These are phyloP conservation scores for Penicillium sp. DNA, from an alignment of 2,329 filamentous ascomycete species.

Conservation along the genomic window DNA sequence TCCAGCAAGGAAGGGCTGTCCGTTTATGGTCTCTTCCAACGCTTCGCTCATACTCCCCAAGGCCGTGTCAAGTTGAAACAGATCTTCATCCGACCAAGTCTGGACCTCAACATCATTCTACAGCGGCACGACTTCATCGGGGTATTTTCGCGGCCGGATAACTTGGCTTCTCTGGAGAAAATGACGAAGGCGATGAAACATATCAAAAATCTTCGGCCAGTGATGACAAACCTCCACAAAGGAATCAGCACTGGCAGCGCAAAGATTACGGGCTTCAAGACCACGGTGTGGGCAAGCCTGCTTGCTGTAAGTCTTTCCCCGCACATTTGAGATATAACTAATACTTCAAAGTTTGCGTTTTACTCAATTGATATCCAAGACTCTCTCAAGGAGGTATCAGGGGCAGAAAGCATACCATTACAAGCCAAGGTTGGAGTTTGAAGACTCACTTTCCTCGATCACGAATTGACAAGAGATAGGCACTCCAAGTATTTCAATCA, in stretches of 20 bases:
- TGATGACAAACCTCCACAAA: conserved; percentile 73
- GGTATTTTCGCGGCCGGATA: conserved; percentile 70
- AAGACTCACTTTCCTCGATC: not conserved
- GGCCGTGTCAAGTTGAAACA: conserved; percentile 76
- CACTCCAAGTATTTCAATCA: conserved; percentile 64
- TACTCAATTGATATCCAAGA: conserved; percentile 72
- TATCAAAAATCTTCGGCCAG: conserved; percentile 74
- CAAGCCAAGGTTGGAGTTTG: conserved; percentile 53
- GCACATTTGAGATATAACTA: not conserved
- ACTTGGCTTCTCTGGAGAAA: conserved; percentile 59
- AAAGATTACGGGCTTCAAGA: conserved; percentile 61
- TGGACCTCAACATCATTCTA: conserved; percentile 68
- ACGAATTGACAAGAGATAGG: conserved; percentile 40
- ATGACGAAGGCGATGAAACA: conserved; percentile 67
- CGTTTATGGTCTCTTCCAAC: conserved; percentile 79
- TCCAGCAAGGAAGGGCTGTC: conserved; percentile 81
- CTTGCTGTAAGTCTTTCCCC: conserved; percentile 48
- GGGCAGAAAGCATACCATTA: conserved; percentile 58
- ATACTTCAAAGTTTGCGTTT: conserved; percentile 65
- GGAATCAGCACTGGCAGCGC: conserved; percentile 66
- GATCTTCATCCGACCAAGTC: conserved; percentile 78
- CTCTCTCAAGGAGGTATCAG: conserved; percentile 60
- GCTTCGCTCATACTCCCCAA: conserved; percentile 75
- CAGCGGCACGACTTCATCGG: conserved; percentile 73
- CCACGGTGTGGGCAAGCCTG: conserved; percentile 74